Percentiles rank a stretch among this genome's conserved stretches.
Conservation (phyloP, 768 basidiomycete genomes). For the Rhodotorula diobovata region DNA sequence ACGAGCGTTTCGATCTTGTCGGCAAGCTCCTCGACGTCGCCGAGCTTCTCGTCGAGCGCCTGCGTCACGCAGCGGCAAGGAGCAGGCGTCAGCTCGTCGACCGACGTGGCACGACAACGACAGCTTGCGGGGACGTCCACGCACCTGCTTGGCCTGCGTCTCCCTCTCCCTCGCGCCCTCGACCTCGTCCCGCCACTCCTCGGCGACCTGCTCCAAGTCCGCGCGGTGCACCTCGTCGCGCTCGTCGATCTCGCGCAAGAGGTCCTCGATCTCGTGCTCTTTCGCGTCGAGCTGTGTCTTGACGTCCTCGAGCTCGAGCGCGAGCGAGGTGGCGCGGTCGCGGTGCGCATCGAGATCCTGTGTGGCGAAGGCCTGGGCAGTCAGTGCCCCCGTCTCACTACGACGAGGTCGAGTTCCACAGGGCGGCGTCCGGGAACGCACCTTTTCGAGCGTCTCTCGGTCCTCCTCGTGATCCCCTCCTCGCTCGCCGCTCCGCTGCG, state of each 20-base stretch:
- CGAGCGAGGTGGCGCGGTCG: constrained; percentile 38
- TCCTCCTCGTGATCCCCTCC: constrained; percentile 67
- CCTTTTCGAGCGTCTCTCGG: constrained; percentile 61
- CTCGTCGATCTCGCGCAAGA: constrained; percentile 69
- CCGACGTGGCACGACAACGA: background rate
- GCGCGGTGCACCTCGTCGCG: constrained; percentile 42
- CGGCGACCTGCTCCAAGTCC: constrained; percentile 52
- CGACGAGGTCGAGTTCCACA: too few species aligned
- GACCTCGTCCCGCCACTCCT: constrained; percentile 73
- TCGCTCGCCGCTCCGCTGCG: constrained; percentile 54
- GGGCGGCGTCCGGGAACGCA: constrained; percentile 2
- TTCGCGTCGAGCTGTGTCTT: constrained; percentile 63
- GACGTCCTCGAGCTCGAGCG: constrained; percentile 38
- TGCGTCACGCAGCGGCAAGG: background rate
- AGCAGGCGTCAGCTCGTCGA: background rate
- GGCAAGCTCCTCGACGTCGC: constrained; percentile 33
- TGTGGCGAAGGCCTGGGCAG: background rate
- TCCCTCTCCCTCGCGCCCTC: constrained; percentile 61
- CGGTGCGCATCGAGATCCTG: constrained; percentile 43
- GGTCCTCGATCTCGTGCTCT: constrained; percentile 79
- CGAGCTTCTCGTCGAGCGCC: constrained; percentile 38
- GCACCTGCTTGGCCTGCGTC: constrained; percentile 66
- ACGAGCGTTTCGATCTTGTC: constrained; percentile 35
- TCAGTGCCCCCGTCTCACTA: background rate
- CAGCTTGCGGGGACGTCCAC: constrained; percentile 40